Evolutionary conservation across 2,329 filamentous ascomycete species (phyloP).

Genomic region (Exophiala mesophila): DNA sequence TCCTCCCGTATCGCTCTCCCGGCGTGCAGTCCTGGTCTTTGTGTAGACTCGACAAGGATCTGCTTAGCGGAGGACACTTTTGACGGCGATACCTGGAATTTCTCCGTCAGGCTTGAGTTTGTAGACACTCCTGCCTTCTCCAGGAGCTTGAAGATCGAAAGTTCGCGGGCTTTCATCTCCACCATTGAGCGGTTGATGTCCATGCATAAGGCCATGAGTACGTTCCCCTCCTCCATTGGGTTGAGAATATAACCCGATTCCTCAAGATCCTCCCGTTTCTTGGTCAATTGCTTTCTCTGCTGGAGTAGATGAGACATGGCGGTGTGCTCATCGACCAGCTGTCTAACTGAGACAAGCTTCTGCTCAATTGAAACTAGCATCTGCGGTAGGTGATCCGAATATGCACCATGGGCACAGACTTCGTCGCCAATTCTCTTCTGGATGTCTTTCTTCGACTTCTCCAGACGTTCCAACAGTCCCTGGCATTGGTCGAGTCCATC

Average conservation of each 20-base stretch:
- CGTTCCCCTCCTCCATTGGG: constrained; percentile 17
- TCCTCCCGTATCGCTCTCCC: constrained; percentile 1
- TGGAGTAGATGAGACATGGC: constrained; percentile 19
- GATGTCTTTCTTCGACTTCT: constrained; percentile 17
- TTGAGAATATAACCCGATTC: constrained; percentile 16
- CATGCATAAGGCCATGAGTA: constrained; percentile 12
- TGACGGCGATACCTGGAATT: background rate
- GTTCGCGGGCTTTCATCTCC: constrained; percentile 17
- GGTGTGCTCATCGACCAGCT: constrained; percentile 30
- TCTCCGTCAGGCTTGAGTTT: constrained; percentile 2
- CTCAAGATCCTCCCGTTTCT: constrained; percentile 31
- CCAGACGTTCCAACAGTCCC: constrained; percentile 18
- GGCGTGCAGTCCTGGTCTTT: constrained; percentile 9
- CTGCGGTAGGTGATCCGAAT: constrained; percentile 17
- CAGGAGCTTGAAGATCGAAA: constrained; percentile 12
- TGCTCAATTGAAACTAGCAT: constrained; percentile 28
- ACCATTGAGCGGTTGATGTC: constrained; percentile 16
- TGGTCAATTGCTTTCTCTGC: constrained; percentile 19
- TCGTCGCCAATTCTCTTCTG: constrained; percentile 22
- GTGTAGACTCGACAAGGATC: constrained; percentile 26
- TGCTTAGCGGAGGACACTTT: constrained; percentile 8
- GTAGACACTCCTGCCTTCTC: constrained; percentile 18
- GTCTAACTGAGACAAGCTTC: constrained; percentile 35
- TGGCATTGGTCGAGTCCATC: constrained; percentile 13
- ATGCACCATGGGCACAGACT: constrained; percentile 22